Percentiles rank a stretch among this genome's conserved stretches.
Evolutionary conservation across 768 basidiomycete genomes (phyloP).

Genomic region (Pleurotus giganteus): DNA sequence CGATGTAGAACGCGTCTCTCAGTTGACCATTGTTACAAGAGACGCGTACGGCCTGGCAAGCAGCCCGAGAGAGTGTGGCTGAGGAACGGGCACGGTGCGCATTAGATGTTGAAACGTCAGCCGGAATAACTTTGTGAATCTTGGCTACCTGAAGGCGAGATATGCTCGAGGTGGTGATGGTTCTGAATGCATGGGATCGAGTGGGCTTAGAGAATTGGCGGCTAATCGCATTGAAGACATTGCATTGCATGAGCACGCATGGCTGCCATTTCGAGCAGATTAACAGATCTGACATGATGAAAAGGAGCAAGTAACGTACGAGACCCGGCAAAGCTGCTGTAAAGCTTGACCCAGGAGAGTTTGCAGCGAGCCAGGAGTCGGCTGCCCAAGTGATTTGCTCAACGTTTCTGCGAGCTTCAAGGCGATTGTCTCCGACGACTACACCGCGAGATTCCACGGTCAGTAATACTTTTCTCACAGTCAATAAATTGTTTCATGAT

Average conservation of each 20-base stretch:
- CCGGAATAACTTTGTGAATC: not conserved
- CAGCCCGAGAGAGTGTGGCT: constrained; percentile 24
- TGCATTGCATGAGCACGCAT: constrained; percentile 77
- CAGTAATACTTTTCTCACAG: not conserved
- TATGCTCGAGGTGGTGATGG: constrained; percentile 9
- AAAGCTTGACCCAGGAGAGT: constrained; percentile 5
- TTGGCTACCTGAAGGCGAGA: constrained; percentile 1
- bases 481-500: not conserved
- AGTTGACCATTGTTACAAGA: constrained; percentile 40
- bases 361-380: not conserved
- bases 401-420: not conserved
- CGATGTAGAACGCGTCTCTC: constrained; percentile 51
- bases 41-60: constrained; percentile 48
- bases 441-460: not conserved
- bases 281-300: constrained; percentile 7
- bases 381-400: not conserved
- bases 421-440: not conserved
- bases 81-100: constrained; percentile 7
- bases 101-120: not conserved
- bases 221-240: constrained; percentile 50
- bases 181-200: constrained; percentile 7
- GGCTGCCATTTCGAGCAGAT: constrained; percentile 47
- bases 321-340: constrained; percentile 5
- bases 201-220: constrained; percentile 9
- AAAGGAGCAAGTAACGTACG: constrained; percentile 2